These are phyloP conservation scores for Castanospermum australe DNA, from an alignment of 306 rosid genomes.

Conservation along the genomic window DNA sequence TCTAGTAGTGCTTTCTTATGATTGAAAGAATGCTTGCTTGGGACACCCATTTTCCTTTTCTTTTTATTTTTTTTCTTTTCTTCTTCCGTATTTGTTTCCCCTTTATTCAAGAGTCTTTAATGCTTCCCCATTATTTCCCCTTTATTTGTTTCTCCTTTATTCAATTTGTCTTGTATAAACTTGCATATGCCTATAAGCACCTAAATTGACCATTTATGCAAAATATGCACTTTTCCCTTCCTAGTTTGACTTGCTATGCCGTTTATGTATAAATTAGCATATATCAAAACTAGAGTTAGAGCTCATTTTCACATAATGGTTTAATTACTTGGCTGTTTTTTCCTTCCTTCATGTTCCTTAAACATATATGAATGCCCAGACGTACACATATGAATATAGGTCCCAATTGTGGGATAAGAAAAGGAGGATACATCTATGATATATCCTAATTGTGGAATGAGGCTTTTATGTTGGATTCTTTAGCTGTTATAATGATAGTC, in stretches of 20 bases:
- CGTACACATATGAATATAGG: no score
- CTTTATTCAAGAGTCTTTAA: neutral
- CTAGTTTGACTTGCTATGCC: slow-evolving; percentile 22
- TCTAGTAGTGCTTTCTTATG: slow-evolving; percentile 26
- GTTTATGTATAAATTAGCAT: neutral
- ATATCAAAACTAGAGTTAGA: neutral
- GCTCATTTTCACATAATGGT: neutral
- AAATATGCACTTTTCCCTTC: slow-evolving; percentile 5
- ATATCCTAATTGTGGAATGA: no score
- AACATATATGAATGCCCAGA: neutral
- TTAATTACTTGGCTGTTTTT: neutral
- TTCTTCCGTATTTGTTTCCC: neutral
- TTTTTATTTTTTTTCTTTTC: neutral
- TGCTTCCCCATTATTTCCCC: no score
- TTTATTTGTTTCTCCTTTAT: neutral
- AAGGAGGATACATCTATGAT: no score
- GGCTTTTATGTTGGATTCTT: no score
- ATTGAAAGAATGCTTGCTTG: slow-evolving; percentile 71
- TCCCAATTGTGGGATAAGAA: neutral
- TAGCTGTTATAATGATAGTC: neutral
- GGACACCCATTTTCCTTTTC: slow-evolving; percentile 48
- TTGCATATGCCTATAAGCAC: neutral
- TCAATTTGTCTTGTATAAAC: neutral
- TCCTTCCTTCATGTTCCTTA: no score
- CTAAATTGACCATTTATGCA: neutral